A percentile compares a stretch with the other conserved stretches of the same genome.
These are phyloP conservation scores for Sparassis latifolia DNA, from an alignment of 1,284 basidiomycete species.

Conservation along the genomic window DNA sequence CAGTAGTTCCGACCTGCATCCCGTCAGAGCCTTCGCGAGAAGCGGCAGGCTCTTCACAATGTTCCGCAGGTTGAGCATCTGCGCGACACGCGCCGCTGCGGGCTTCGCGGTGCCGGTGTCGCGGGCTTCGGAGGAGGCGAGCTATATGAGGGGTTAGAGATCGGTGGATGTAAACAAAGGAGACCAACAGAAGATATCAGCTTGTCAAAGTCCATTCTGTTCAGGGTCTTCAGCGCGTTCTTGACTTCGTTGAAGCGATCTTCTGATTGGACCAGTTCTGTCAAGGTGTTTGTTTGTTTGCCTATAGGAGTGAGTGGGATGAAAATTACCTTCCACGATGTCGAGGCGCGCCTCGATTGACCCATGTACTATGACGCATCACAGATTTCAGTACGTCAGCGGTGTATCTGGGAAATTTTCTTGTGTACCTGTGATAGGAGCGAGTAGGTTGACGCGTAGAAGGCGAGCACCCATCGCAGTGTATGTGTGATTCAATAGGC, in stretches of 20 bases:
- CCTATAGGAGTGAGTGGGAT: slow-evolving; percentile 12
- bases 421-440: slow-evolving; percentile 71
- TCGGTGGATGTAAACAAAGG: neutral
- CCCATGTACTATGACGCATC: slow-evolving; percentile 35
- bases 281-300: slow-evolving; percentile 17
- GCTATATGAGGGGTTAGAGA: slow-evolving; percentile 30
- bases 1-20: slow-evolving; percentile 55
- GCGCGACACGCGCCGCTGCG: slow-evolving; percentile 63
- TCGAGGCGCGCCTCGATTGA: slow-evolving; percentile 79
- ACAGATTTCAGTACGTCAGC: neutral
- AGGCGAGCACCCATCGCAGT: slow-evolving; percentile 85
- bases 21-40: slow-evolving; percentile 54
- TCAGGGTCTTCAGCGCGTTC: slow-evolving; percentile 62
- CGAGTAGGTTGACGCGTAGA: slow-evolving; percentile 75
- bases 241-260: slow-evolving; percentile 66
- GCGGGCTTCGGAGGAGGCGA: slow-evolving; percentile 56
- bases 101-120: slow-evolving; percentile 47
- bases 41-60: slow-evolving; percentile 60
- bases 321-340: slow-evolving; percentile 63
- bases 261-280: slow-evolving; percentile 74
- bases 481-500: slow-evolving; percentile 73
- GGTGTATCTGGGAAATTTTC: neutral
- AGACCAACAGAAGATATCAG: slow-evolving; percentile 63
- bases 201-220: slow-evolving; percentile 85
- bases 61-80: slow-evolving; percentile 71